Percentiles rank a stretch among this genome's conserved stretches.
These are phyloP conservation scores for Chondrostereum purpureum DNA, from an alignment of 1,284 basidiomycete genomes.

Conservation along the genomic window DNA sequence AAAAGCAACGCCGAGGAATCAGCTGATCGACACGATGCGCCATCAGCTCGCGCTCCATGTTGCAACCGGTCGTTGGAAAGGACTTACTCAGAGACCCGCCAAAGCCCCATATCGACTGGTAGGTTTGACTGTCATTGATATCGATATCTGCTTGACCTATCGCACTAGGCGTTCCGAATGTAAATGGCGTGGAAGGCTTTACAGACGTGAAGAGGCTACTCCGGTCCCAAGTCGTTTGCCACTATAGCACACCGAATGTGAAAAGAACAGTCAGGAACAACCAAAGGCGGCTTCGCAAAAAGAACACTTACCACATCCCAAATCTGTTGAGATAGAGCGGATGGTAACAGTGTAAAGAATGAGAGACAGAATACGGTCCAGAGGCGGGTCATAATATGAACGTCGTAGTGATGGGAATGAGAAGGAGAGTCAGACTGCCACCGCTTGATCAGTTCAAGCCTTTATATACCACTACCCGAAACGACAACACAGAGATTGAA, in stretches of 20 bases:
- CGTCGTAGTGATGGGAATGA: no score
- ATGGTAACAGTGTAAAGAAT: constrained; percentile 13
- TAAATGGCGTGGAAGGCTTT: constrained; percentile 41
- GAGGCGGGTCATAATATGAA: no score
- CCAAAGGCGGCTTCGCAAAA: constrained; percentile 1
- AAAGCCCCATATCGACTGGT: constrained; percentile 44
- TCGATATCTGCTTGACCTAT: constrained; percentile 42
- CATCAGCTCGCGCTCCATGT: not conserved
- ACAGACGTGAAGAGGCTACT: constrained; percentile 42
- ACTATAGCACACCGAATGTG: constrained; percentile 27
- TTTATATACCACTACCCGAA: no score
- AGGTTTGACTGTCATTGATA: constrained; percentile 34
- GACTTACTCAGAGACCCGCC: constrained; percentile 42
- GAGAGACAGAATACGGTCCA: constrained; percentile 3
- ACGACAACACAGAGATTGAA: no score
- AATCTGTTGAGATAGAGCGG: constrained; percentile 31
- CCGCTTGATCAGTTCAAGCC: no score
- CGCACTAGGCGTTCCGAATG: constrained; percentile 40
- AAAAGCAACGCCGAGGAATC: constrained; percentile 45
- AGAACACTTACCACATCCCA: constrained; percentile 34
- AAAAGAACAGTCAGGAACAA: not conserved
- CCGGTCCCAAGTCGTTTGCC: constrained; percentile 60
- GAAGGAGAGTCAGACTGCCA: no score
- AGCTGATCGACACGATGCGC: constrained; percentile 24
- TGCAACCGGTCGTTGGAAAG: constrained; percentile 1